Evolutionary conservation across 1,139 yeast species (phyloP), one percentile per base, ranked within the genome.

Genomic region (Citeromyces siamensis): DNA sequence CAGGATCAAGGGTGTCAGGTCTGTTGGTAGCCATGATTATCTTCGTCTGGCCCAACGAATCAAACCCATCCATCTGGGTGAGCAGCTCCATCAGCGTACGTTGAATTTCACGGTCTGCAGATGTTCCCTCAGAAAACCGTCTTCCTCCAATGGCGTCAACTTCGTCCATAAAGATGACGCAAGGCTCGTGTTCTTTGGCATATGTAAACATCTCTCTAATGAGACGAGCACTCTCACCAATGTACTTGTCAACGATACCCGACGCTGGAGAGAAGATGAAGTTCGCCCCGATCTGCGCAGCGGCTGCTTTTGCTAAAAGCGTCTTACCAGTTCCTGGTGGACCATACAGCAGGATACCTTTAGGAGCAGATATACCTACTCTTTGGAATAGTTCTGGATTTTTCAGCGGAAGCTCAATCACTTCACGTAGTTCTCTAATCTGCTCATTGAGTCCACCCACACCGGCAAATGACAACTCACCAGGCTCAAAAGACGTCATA

Each of bases 311-410:
- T 9, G 98, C 98, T 50, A 90, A 68, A 44, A 90, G 65, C 0
- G 98, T 90, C 57, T 90, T 90, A 56, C 98, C 98, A 1, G 98
- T 90, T 51, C 98, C 98, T 19, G 98, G 98, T n/a, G 98, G 98
- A 2, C 98, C 99, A 53, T 93, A 93, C 41, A 93, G 67, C 46
- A 93, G 66, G 12, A 93, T 98, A 55, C 98, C 99, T 61, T 90
- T 93, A 40, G 99, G 98, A 14, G 97, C 95, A 54, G 86, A 85
- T 58, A 93, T 93, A 36, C 99, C 99, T 19, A 93, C 95, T 56
- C 98, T 76, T 44, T 82, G 68, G 58, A 93, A 93, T 49, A 93
- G 71, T 60, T 93, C 99, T 2, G 99, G 99, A 56, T 93, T 90
- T 59, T 90, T 93, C 52, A 93, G 70, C 2, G 99, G 99, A 52